A percentile compares a stretch with the other conserved stretches of the same genome.
Evolutionary conservation across 2,329 filamentous ascomycete genomes (phyloP).

Genomic region (Aspergillus udagawae): DNA sequence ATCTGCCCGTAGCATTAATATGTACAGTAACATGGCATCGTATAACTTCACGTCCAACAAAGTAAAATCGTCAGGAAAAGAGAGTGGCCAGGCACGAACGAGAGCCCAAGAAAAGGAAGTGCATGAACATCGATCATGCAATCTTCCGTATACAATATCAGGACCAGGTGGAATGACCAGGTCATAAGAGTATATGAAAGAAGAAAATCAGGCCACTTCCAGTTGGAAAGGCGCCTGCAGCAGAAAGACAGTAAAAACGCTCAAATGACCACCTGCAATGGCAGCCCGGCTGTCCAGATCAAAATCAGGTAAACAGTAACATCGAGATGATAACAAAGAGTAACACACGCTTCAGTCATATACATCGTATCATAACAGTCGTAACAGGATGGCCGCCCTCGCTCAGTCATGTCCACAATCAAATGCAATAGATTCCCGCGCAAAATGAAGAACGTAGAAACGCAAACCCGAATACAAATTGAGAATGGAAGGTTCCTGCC

Average conservation of each 20-base stretch:
- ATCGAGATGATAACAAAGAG: constrained; percentile 10
- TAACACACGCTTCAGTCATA: constrained; percentile 19
- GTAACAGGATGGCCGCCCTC: constrained; percentile 17
- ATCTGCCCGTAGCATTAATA: background rate
- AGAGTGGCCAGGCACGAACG: background rate
- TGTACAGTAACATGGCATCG: background rate
- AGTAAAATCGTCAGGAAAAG: background rate
- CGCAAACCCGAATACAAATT: constrained; percentile 8
- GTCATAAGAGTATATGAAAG: background rate
- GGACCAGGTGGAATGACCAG: background rate
- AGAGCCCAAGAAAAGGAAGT: background rate
- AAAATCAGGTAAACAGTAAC: constrained; percentile 1
- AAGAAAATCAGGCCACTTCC: constrained; percentile 2
- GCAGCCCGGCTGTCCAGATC: constrained; percentile 14
- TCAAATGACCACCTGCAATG: constrained; percentile 7
- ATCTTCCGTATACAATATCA: background rate
- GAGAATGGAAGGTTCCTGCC: background rate
- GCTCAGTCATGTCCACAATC: constrained; percentile 12
- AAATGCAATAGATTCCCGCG: constrained; percentile 15
- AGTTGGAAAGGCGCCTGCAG: background rate
- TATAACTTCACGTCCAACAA: background rate
- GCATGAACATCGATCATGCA: background rate
- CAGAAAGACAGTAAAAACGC: constrained; percentile 2
- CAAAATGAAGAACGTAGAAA: constrained; percentile 3
- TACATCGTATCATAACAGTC: constrained; percentile 24